Evolutionary conservation across 441 rosid species (phyloP).

Genomic region (Mallotus japonicus): DNA sequence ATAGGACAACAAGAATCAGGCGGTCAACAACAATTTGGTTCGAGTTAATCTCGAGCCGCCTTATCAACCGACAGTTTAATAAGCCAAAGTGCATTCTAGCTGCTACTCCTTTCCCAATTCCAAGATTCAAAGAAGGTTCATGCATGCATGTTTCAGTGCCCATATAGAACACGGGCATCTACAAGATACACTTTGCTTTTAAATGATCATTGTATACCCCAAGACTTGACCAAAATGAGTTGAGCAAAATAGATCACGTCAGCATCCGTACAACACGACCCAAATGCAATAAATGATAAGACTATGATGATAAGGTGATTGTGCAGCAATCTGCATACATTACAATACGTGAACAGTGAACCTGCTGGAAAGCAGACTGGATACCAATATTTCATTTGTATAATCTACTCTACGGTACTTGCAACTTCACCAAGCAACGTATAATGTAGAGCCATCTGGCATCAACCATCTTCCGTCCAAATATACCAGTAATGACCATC

Average conservation of each 20-base stretch:
- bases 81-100: neutral
- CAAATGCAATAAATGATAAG: neutral
- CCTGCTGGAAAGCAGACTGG: neutral
- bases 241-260: neutral
- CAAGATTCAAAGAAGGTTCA: neutral
- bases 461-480: neutral
- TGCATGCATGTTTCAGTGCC: neutral
- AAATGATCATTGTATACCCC: neutral
- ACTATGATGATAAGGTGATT: too few species aligned
- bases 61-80: neutral
- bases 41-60: neutral
- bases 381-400: neutral
- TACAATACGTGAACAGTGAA: neutral
- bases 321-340: neutral
- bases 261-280: neutral
- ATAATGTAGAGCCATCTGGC: neutral
- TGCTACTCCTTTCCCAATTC: neutral
- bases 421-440: neutral
- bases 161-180: neutral
- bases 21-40: neutral
- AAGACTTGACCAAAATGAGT: neutral
- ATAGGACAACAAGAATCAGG: neutral
- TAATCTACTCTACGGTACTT: neutral
- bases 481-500: neutral
- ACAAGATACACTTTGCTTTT: neutral